These are phyloP conservation scores for Lachnellula hyalina DNA, from an alignment of 2,329 filamentous ascomycete species.

Conservation along the genomic window DNA sequence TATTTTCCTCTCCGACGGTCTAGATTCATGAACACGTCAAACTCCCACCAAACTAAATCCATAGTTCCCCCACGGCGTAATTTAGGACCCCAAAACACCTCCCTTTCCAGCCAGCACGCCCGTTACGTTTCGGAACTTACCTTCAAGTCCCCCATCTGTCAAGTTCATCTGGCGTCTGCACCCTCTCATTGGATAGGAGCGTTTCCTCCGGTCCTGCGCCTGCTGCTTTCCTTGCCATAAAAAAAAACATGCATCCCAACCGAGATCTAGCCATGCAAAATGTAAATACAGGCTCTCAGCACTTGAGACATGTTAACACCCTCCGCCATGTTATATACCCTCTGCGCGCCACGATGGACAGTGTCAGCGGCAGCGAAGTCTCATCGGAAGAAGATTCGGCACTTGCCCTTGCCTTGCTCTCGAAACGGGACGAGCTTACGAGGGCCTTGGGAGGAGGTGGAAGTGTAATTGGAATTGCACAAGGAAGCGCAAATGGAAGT, in stretches of 20 bases:
- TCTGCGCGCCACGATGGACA: neutral
- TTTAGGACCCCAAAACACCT: neutral
- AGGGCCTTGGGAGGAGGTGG: constrained; percentile 40
- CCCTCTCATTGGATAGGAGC: constrained; percentile 41
- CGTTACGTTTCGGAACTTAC: neutral
- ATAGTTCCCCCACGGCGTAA: neutral
- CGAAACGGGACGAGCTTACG: constrained; percentile 52
- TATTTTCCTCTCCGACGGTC: no score
- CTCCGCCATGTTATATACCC: neutral
- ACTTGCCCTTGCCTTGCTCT: constrained; percentile 36
- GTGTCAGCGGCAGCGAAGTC: constrained; percentile 8
- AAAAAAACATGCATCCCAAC: neutral
- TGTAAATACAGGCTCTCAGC: no score
- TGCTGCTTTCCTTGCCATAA: neutral
- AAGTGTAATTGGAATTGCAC: no score
- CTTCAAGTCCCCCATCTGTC: no score
- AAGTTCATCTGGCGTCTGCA: neutral
- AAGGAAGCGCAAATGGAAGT: no score
- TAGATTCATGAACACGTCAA: neutral
- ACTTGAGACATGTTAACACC: neutral
- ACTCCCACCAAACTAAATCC: no score
- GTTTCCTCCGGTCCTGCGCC: constrained; percentile 3
- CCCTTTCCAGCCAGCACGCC: neutral
- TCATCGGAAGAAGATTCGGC: constrained; percentile 24
- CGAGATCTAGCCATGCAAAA: neutral